Evolutionary conservation across 176 grass and related monocot genomes (phyloP).

Genomic region (Bromus sterilis): DNA sequence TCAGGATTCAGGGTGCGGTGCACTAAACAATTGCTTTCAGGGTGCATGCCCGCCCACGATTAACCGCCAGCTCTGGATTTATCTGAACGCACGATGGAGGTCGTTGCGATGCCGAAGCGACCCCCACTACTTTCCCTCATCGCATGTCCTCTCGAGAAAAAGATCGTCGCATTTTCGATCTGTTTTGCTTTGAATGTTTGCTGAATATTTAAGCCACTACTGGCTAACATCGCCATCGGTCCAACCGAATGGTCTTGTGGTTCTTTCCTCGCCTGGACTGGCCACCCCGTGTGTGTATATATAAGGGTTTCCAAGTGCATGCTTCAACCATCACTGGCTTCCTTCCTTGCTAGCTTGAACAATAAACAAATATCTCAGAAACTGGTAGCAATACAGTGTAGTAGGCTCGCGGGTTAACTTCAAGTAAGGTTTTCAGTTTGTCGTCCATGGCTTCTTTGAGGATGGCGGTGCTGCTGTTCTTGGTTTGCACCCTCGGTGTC

Average conservation of each 20-base stretch:
- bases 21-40: slow-evolving; percentile 34
- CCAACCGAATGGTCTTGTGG: background rate
- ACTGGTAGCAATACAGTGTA: background rate
- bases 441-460: background rate
- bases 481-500: background rate
- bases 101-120: slow-evolving; percentile 51
- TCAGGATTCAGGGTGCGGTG: background rate
- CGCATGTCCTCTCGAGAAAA: slow-evolving; percentile 11
- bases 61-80: slow-evolving; percentile 27
- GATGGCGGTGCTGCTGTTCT: background rate
- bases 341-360: background rate
- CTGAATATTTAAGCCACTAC: background rate
- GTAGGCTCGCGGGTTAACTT: background rate
- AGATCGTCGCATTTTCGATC: slow-evolving; percentile 5
- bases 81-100: background rate
- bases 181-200: background rate
- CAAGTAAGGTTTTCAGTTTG: background rate
- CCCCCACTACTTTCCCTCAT: slow-evolving; percentile 21
- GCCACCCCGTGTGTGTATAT: slow-evolving; percentile 5
- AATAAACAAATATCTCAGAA: background rate
- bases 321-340: background rate
- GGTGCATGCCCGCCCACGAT: slow-evolving; percentile 21
- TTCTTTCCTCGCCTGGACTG: background rate
- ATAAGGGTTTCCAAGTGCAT: slow-evolving; percentile 1
- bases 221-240: background rate